Evolutionary conservation across 495 filamentous ascomycete species (phyloP), one percentile per base, ranked within the genome.

Genomic region (Thermochaetoides thermophila): DNA sequence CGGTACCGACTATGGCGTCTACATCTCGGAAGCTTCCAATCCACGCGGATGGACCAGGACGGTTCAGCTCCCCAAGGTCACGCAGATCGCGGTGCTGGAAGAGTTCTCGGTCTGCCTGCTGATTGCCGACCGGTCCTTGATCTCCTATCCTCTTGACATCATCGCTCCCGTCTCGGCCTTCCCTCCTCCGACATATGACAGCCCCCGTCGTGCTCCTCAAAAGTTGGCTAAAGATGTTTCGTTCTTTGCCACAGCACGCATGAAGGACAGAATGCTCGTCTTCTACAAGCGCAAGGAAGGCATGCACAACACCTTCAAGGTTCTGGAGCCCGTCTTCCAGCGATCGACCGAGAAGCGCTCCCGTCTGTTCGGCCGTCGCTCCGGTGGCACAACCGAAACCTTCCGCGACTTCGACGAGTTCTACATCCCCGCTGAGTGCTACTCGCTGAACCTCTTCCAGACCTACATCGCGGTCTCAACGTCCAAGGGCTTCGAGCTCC

Each of bases 401-500:
- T 96, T 95, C 74, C 76, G 91, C 39, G 89, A 96, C 46, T 99
- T 82, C 47, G 89, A 94, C 58, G 87, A 95, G 34, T 99, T 99
- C 57, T 99, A 95, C 59, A 87, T 99, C 43, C 87, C 89, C 5
- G 76, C 82, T n/a, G 89, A 99, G 50, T 89, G 82, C 49, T 93
- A 79, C 55, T 78, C 79, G 17, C 81, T 99, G 47, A 94, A 95
- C 58, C 72, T 99, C 29, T 96, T 96, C 69, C 83, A 94, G 54
- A 78, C 73, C 1, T 84, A 80, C 34, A 80, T 99, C 17, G 82
- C 89, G 17, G 82, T 99, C 25, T 75, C 82, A 14, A 96, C 89
- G 3, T 70, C 80, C 16, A 80, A 79, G 36, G 87, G 89, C n/a
- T 84, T 99, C 44, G 89, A 99, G 55, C 80, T 96, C 23, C 70